Evolutionary conservation across 345 rosid genomes (phyloP), one percentile per base, ranked within the genome.

Genomic region (Psidium guajava): DNA sequence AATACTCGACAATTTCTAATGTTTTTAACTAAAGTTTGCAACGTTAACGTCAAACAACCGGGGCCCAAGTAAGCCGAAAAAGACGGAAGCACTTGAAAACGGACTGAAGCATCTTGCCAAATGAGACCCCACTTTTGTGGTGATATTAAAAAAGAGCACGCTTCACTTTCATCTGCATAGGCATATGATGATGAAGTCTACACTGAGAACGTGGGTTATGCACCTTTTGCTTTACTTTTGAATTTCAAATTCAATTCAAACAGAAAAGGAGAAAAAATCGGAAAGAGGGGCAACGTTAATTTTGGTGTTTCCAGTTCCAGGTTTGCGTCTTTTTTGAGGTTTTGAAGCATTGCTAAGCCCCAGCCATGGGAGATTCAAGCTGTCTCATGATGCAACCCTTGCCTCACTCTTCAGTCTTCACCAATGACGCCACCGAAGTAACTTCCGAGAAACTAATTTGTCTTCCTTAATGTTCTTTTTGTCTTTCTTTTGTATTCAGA

Each of bases 331-430:
- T 82, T 36, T 27, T 28, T 82, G 44, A 82, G 83, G 57, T 27
- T 82, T 82, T 82, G 86, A 53, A 69, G 77, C 77, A 69, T 69
- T 69, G 36, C 44, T 82, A 49, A 87, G 83, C 85, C 82, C 52
- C 82, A 40, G 56, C 44, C 82, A 95, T 97, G 99, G 99, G 94
- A 64, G 99, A 97, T 81, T 89, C 97, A 80, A 87, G 94, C 86
- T 94, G 64, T 44, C 81, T 97, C 90, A 95, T 97, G 89, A 86
- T 91, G 98, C 96, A 95, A 86, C 97, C 99, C 53, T 94, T 94
- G 88, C 93, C 98, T 83, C 95, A 95, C 58, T 90, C 88, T 57
- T 90, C 94, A 64, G 95, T 89, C 87, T 83, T 92, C 51, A 85
- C 93, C 69, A 90, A 91, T 86, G 93, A 94, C 88, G 84, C 91